Evolutionary conservation across 2,329 filamentous ascomycete genomes (phyloP).

Genomic region (Aspergillus chevalieri): DNA sequence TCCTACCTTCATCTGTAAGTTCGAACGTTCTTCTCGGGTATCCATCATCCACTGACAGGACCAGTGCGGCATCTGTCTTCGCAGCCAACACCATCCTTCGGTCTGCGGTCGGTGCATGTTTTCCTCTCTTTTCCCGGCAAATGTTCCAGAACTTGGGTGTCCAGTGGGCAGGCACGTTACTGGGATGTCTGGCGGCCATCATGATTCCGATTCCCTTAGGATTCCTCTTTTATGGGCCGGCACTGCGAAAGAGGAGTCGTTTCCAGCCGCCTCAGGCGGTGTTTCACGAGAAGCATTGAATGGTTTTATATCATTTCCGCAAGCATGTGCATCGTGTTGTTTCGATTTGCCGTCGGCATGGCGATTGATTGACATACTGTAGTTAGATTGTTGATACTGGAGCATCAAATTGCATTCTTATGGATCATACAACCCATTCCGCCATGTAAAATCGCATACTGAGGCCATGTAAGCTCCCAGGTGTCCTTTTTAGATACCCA

Average conservation of each 20-base stretch:
- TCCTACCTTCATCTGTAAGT: constrained; percentile 36
- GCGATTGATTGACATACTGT: no score
- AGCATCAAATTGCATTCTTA: no score
- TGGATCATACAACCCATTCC: no score
- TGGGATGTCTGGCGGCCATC: constrained; percentile 30
- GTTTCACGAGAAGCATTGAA: no score
- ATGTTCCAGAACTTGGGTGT: constrained; percentile 34
- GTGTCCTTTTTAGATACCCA: no score
- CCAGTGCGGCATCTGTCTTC: constrained; percentile 32
- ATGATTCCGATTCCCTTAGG: constrained; percentile 35
- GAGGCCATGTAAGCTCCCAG: no score
- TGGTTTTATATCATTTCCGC: no score
- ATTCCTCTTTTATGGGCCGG: constrained; percentile 27
- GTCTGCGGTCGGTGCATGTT: constrained; percentile 29
- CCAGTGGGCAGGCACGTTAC: constrained; percentile 33
- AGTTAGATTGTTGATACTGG: no score
- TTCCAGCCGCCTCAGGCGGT: constrained; percentile 14
- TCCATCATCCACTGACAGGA: constrained; percentile 1
- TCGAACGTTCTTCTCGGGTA: neutral
- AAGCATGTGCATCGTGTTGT: no score
- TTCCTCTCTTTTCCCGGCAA: constrained; percentile 32
- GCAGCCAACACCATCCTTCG: constrained; percentile 35
- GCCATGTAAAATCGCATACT: no score
- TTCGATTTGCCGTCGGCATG: no score
- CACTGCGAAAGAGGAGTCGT: constrained; percentile 22